These are phyloP conservation scores for Hysterium pulicare DNA, from an alignment of 2,329 filamentous ascomycete genomes.

Conservation along the genomic window DNA sequence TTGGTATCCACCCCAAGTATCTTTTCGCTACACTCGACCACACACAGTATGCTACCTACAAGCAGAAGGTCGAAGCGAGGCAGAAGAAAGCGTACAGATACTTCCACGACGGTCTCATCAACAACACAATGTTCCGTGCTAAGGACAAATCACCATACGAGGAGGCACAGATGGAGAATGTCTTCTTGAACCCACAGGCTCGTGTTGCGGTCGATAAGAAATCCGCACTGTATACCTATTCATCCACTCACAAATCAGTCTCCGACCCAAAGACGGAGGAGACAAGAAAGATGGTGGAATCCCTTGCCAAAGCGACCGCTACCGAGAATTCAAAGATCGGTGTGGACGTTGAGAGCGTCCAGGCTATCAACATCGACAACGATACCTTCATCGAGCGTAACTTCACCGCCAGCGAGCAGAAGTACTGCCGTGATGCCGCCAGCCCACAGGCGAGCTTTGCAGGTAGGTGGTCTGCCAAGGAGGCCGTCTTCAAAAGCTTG, in stretches of 20 bases:
- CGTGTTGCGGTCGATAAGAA: slow-evolving; percentile 86
- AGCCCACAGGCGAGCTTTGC: slow-evolving; percentile 87
- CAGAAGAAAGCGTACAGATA: slow-evolving; percentile 99
- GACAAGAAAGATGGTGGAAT: slow-evolving; percentile 73
- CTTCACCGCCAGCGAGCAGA: slow-evolving; percentile 80
- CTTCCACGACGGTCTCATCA: slow-evolving; percentile 98
- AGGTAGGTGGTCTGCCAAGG: slow-evolving; percentile 94
- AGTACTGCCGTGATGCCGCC: slow-evolving; percentile 78
- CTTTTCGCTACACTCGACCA: slow-evolving; percentile 92
- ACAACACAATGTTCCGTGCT: slow-evolving; percentile 95
- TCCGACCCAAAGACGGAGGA: slow-evolving; percentile 56
- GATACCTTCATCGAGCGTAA: slow-evolving; percentile 93
- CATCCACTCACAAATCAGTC: slow-evolving; percentile 63
- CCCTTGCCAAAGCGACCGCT: slow-evolving; percentile 64
- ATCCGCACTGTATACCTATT: slow-evolving; percentile 72
- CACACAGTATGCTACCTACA: slow-evolving; percentile 77
- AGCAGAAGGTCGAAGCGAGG: slow-evolving; percentile 80
- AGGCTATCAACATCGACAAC: slow-evolving; percentile 86
- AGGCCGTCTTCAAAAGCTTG: slow-evolving; percentile 96
- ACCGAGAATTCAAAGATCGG: slow-evolving; percentile 70
- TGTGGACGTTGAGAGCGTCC: slow-evolving; percentile 88
- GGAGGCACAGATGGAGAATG: slow-evolving; percentile 77
- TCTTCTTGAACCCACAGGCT: slow-evolving; percentile 91
- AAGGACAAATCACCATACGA: slow-evolving; percentile 89
- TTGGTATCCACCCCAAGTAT: slow-evolving; percentile 95